Evolutionary conservation across 2,329 filamentous ascomycete species (phyloP), one percentile per base, ranked within the genome.

Genomic region (Drechslera avenae): DNA sequence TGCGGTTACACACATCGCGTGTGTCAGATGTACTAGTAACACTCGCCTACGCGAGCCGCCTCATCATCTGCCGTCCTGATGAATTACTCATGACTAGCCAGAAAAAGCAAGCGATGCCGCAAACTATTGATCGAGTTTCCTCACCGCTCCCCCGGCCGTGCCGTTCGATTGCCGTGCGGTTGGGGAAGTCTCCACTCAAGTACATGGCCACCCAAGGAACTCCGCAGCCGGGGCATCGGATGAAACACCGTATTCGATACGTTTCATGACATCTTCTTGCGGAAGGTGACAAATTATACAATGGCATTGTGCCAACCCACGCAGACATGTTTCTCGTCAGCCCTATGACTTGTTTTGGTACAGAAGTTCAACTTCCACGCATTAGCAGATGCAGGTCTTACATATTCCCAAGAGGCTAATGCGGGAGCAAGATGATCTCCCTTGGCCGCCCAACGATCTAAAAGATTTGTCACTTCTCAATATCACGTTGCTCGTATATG

Each of bases 241-340:
- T 30, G 14, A 36, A 36, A 32, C 32, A 19, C 32, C n/a, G 30
- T 13, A 12, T 18, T 8, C 18, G 28, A 30, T 12, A 30, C 18
- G 12, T 21, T 32, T 39, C 28, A 21, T 18, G 16, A 39, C 33
- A 31, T 34, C 42, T 13, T 21, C 31, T 23, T 21, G 23, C 17
- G 9, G 26, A 39, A 46, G 39, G 26, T 52, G 49, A 52, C 49
- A 48, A 52, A 52, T 48, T 28, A 14, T 8, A 19, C 23, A 23
- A 17, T 21, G 33, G 35, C 42, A 17, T 23, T 18, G 36, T n/a
- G 23, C 42, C 41, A 44, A 18, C 21, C 32, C 14, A 36, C 23
- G 28, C 16, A 7, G 34, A n/a, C 33, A 46, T 36, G 16, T 30
- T 23, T 23, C 26, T 12, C 26, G 26, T 28, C 26, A 12, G 26